Evolutionary conservation across 192 early-diverging fungal genomes (phyloP).

Genomic region (Coemansia guatemalensis): DNA sequence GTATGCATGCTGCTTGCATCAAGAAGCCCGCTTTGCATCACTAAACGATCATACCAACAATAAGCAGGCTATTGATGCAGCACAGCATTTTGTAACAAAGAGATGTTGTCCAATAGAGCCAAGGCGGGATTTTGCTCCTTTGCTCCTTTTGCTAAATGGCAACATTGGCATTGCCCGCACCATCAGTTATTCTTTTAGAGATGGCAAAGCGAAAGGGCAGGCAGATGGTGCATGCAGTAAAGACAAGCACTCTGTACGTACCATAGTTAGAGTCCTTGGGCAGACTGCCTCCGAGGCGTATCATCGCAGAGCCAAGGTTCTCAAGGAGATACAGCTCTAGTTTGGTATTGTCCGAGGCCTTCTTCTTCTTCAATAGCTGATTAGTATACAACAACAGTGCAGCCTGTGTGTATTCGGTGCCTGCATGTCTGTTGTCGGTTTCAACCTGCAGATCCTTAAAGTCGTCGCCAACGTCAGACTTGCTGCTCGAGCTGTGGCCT

Average conservation of each 20-base stretch:
- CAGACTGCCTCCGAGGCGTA: slow-evolving; percentile 58
- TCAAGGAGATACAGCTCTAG: slow-evolving; percentile 64
- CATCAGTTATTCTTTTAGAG: too few species aligned
- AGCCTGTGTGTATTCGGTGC: slow-evolving; percentile 63
- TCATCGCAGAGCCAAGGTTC: slow-evolving; percentile 64
- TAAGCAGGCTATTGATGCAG: too few species aligned
- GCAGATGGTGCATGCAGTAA: slow-evolving; percentile 4
- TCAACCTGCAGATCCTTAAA: slow-evolving; percentile 76
- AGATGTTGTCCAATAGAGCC: too few species aligned
- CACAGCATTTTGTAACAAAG: too few species aligned
- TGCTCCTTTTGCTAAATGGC: too few species aligned
- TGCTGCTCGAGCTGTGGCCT: slow-evolving; percentile 58
- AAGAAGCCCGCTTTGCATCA: too few species aligned
- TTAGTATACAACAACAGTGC: slow-evolving; percentile 54
- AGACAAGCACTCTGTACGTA: slow-evolving; percentile 18
- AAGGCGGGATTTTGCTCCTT: too few species aligned
- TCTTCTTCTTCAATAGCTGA: slow-evolving; percentile 66
- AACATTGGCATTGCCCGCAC: too few species aligned
- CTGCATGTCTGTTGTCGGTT: slow-evolving; percentile 64
- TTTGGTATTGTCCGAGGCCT: slow-evolving; percentile 61
- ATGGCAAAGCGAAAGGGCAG: background rate
- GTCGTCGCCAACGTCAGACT: slow-evolving; percentile 76
- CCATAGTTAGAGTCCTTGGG: slow-evolving; percentile 53
- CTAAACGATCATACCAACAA: too few species aligned
- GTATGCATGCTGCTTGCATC: too few species aligned